Evolutionary conservation across 352 stramenopile genomes (phyloP), one percentile per base, ranked within the genome.

Genomic region (Pythium biforme): DNA sequence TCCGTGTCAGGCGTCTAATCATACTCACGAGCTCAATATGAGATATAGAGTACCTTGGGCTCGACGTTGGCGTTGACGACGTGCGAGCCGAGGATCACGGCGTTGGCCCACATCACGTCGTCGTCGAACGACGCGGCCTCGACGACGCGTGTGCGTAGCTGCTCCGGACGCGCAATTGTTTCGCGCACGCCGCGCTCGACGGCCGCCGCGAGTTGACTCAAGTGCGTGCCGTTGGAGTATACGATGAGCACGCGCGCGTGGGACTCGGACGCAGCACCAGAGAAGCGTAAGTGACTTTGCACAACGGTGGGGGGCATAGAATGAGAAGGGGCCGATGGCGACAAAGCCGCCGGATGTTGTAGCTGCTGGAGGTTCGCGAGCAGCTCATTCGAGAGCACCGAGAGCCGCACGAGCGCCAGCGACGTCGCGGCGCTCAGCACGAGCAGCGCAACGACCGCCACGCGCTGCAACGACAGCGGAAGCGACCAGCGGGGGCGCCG

Each of bases 41-140:
- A n/a, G n/a, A n/a, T n/a, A n/a, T n/a, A n/a, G n/a, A n/a, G n/a
- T 57, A 89, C 81, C 72, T 90, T 84, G 9, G 88, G 84, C 59
- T 96, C 86, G 12, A 96, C 77, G 63, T 96, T 96, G 37, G 86
- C 88, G 61, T 96, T 95, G 31, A 93, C 75, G 20, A 96, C 88
- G 43, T 93, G 83, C 15, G 79, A 84, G 37, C 88, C 88, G 22
- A 96, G 77, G 43, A 96, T 82, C 15, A 96, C 69, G 1, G 86
- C 86, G 67, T 96, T 85, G 0, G 88, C 86, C 77, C 86, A 92
- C 53, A 86, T 55, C 14, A 96, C 86, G 57, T 95, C 86, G n/a
- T 82, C 68, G 9, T 67, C 33, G 54, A 94, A 95, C n/a, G 83
- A 89, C 10, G 83, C 70, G 34, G 89, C 86, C 7, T 74, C 74